Percentiles rank a stretch among this genome's conserved stretches.
Evolutionary conservation across 2,329 filamentous ascomycete genomes (phyloP).

Genomic region (Volutella citrinella): DNA sequence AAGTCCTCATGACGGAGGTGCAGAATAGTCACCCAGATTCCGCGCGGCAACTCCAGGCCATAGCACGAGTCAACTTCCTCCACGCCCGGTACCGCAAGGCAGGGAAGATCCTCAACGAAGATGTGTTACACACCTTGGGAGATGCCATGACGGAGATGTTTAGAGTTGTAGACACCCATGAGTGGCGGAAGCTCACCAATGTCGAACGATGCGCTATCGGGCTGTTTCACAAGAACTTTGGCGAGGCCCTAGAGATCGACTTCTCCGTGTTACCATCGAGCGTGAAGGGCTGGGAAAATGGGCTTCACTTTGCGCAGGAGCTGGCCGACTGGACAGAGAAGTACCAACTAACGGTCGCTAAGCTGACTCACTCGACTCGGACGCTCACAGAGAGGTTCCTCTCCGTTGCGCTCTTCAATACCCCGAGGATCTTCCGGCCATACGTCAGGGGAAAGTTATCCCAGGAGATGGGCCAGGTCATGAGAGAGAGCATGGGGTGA

Average conservation of each 20-base stretch:
- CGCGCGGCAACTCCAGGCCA: conserved; percentile 44
- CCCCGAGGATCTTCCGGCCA: conserved; percentile 9
- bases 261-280: conserved; percentile 42
- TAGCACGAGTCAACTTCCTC: conserved; percentile 63
- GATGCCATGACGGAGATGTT: conserved; percentile 56
- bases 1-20: conserved; percentile 46
- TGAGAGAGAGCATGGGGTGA: conserved; percentile 12
- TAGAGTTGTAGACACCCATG: conserved; percentile 50
- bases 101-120: conserved; percentile 58
- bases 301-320: conserved; percentile 51
- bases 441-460: conserved; percentile 11
- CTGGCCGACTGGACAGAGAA: conserved; percentile 44
- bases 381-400: no score
- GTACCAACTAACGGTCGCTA: conserved; percentile 41
- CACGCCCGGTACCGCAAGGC: conserved; percentile 55
- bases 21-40: conserved; percentile 40
- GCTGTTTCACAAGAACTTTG: conserved; percentile 56
- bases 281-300: conserved; percentile 41
- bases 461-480: conserved; percentile 10
- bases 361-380: conserved; percentile 35
- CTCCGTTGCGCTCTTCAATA: conserved; percentile 21
- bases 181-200: conserved; percentile 55
- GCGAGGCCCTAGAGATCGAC: conserved; percentile 52
- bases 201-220: conserved; percentile 55
- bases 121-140: conserved; percentile 63